Percentiles rank a stretch among this genome's conserved stretches.
These are phyloP conservation scores for Fusarium bulbicola DNA, from an alignment of 2,329 filamentous ascomycete genomes.

Conservation along the genomic window DNA sequence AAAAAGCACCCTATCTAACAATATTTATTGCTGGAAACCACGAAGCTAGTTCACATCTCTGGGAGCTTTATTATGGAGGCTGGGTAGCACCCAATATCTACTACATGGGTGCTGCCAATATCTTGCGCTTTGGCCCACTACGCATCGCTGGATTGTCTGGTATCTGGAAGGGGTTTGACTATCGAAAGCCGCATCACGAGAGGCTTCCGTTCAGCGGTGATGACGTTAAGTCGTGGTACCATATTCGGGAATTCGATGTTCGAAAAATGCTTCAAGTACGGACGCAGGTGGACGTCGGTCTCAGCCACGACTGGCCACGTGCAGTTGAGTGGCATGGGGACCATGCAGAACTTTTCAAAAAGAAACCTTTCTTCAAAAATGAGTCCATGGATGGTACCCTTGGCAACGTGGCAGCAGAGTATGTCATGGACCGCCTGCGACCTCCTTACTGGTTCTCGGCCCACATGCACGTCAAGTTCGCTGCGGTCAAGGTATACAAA, in stretches of 20 bases:
- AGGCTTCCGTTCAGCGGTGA: slow-evolving; percentile 82
- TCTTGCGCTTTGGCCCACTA: slow-evolving; percentile 82
- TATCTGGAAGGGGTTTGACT: slow-evolving; percentile 94
- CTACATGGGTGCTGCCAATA: slow-evolving; percentile 92
- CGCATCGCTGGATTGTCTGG: slow-evolving; percentile 91
- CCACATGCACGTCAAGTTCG: slow-evolving; percentile 89
- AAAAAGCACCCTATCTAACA: slow-evolving; percentile 85
- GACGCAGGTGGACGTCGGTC: slow-evolving; percentile 88
- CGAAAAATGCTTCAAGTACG: slow-evolving; percentile 85
- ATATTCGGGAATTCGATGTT: slow-evolving; percentile 89
- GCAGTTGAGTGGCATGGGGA: slow-evolving; percentile 84
- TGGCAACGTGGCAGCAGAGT: slow-evolving; percentile 81
- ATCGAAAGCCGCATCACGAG: slow-evolving; percentile 84
- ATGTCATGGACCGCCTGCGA: slow-evolving; percentile 81
- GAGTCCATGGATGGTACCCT: slow-evolving; percentile 81
- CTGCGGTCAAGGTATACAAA: slow-evolving; percentile 70
- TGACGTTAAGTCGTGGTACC: slow-evolving; percentile 86
- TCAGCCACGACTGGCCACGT: slow-evolving; percentile 96
- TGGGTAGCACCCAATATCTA: slow-evolving; percentile 98
- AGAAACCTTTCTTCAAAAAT: slow-evolving; percentile 77
- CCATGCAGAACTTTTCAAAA: slow-evolving; percentile 70
- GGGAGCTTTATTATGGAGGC: slow-evolving; percentile 94
- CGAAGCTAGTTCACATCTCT: slow-evolving; percentile 89
- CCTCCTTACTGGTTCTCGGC: slow-evolving; percentile 93
- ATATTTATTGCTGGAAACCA: slow-evolving; percentile 96